Conservation (phyloP, 352 stramenopile genomes). For the Aphanomyces invadans region DNA sequence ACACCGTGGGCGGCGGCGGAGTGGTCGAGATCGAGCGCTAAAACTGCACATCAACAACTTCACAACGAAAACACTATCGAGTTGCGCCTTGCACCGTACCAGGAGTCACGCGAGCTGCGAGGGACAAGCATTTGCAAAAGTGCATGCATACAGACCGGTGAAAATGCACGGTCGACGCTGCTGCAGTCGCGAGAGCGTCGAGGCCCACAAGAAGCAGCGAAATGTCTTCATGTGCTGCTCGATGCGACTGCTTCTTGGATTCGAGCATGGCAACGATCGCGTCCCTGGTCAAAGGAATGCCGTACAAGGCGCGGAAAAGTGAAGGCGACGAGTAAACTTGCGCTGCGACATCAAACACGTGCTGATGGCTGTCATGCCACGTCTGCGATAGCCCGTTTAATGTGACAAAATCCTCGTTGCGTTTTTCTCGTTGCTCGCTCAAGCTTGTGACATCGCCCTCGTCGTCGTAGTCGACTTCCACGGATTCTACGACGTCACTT, state of each 20-base stretch:
- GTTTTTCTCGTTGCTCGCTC: neutral
- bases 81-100: neutral
- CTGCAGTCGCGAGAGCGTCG: slow-evolving; percentile 22
- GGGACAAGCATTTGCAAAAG: slow-evolving; percentile 2
- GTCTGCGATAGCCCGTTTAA: neutral
- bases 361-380: slow-evolving; percentile 7
- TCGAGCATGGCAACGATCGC: slow-evolving; percentile 26
- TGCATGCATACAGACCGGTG: neutral
- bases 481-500: slow-evolving; percentile 24
- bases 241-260: slow-evolving; percentile 25
- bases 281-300: neutral
- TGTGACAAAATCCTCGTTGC: slow-evolving; percentile 18
- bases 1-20: neutral
- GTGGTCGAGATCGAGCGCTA: slow-evolving; percentile 14
- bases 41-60: neutral
- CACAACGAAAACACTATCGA: neutral
- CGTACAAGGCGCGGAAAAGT: slow-evolving; percentile 25
- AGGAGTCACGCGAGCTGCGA: neutral
- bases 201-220: slow-evolving; percentile 43
- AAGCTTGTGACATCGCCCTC: neutral
- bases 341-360: neutral
- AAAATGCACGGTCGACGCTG: neutral
- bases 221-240: slow-evolving; percentile 42
- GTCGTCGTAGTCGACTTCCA: slow-evolving; percentile 26
- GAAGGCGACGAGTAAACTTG: slow-evolving; percentile 4